Percentiles rank a stretch among this genome's conserved stretches.
These are phyloP conservation scores for Rhynchospora pubera DNA, from an alignment of 176 grass and related monocot species.

Conservation along the genomic window DNA sequence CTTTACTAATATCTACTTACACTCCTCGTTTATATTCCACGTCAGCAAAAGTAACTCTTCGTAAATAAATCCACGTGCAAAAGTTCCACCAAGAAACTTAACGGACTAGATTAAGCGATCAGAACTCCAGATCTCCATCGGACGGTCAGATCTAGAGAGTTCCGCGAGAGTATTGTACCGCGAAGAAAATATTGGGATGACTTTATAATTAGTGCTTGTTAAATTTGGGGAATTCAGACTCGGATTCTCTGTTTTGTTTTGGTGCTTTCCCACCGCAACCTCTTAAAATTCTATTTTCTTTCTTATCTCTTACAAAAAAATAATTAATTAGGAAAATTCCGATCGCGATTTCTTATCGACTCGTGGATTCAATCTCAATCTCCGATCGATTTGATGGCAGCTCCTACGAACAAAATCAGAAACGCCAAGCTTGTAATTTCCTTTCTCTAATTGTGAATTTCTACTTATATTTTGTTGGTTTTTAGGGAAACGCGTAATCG, in stretches of 20 bases:
- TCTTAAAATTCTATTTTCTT: constrained; percentile 7
- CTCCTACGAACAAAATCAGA: constrained; percentile 38
- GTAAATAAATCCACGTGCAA: neutral
- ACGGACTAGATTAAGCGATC: neutral
- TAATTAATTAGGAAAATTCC: neutral
- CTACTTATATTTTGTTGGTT: neutral
- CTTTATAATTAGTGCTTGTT: constrained; percentile 4
- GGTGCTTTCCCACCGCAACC: neutral
- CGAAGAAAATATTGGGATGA: neutral
- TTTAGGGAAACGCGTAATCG: neutral
- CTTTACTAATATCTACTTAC: neutral
- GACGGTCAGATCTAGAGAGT: constrained; percentile 4
- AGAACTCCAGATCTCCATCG: neutral
- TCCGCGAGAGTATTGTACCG: neutral
- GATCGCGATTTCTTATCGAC: neutral
- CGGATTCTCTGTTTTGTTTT: neutral
- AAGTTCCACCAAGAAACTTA: neutral
- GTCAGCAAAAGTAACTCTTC: neutral
- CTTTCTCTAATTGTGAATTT: neutral
- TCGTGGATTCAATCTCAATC: neutral
- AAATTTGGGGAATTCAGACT: neutral
- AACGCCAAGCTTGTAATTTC: constrained; percentile 39
- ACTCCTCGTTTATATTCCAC: neutral
- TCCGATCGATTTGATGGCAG: constrained; percentile 28
- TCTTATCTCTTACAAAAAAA: neutral